A percentile compares a stretch with the other conserved stretches of the same genome.
These are phyloP conservation scores for Huntiella omanensis DNA, from an alignment of 2,329 filamentous ascomycete species.

Conservation along the genomic window DNA sequence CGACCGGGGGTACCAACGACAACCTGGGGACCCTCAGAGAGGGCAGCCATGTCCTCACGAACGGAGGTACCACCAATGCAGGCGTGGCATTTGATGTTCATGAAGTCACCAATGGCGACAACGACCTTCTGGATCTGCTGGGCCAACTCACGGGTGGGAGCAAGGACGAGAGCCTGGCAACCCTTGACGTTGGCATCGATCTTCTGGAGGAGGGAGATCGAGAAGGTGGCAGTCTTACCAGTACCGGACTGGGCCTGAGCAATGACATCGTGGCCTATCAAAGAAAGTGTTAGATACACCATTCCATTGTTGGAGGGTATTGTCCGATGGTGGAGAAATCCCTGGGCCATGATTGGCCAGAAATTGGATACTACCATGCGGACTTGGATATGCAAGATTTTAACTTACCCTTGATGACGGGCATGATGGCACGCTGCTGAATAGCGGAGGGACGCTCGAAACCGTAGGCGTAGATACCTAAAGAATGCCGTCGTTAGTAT, in stretches of 20 bases:
- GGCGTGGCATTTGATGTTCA: slow-evolving; percentile 97
- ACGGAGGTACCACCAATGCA: slow-evolving; percentile 98
- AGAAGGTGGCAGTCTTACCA: slow-evolving; percentile 99
- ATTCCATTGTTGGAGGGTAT: not conserved
- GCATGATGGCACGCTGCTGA: slow-evolving; percentile 99
- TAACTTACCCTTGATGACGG: slow-evolving; percentile 87
- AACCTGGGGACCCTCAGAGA: slow-evolving; percentile 88
- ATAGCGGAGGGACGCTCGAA: slow-evolving; percentile 99
- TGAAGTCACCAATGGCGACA: slow-evolving; percentile 96
- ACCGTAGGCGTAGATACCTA: slow-evolving; percentile 96
- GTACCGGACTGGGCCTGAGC: slow-evolving; percentile 99
- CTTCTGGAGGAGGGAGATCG: slow-evolving; percentile 97
- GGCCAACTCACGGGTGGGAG: slow-evolving; percentile 93
- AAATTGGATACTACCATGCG: no score
- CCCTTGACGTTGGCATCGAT: slow-evolving; percentile 88
- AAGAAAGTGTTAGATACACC: slow-evolving; percentile 4
- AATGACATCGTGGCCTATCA: slow-evolving; percentile 84
- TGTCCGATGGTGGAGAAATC: not conserved
- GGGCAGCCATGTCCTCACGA: slow-evolving; percentile 95
- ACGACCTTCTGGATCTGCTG: slow-evolving; percentile 99
- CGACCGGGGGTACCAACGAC: slow-evolving; percentile 95
- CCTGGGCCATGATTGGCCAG: no score
- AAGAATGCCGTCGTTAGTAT: not conserved
- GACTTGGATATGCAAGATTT: not conserved
- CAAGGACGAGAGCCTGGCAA: slow-evolving; percentile 95